Base-by-base conservation (phyloP, 257 asterid species). In the Ocimum tenuiflorum region DNA sequence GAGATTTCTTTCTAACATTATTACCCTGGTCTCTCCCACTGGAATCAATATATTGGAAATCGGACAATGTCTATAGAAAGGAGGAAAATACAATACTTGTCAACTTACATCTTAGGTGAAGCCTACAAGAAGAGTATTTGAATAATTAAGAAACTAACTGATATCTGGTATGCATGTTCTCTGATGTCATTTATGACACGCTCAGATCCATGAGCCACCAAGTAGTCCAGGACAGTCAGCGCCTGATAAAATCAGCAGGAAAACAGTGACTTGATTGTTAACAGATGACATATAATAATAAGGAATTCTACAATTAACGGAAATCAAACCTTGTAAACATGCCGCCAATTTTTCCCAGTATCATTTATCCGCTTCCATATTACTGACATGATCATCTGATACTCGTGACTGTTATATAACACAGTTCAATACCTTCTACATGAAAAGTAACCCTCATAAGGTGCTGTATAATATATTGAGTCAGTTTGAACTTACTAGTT, bases 331-430 rank as follows among this genome's bases (percentile, higher is more conserved):
- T 94, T 94, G 87, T 88, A 94, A 19, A 94, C 96, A 69, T 90
- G 97, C 70, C 97, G 88, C 99, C 99, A 94, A 67, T 94, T 86
- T 80, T 88, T 90, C 14, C 96, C 95, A 67, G 91, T 90, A 75
- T 94, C 99, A 80, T 86, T 90, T 67, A 87, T 62, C 51, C 96
- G 97, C 87, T 94, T 94, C 99, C 99, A 94, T 68, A 94, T 54
- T 24, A 94, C 88, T 7, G 95, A 64, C 97, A 90, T 86, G 78
- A 94, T 88, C 82, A 94, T 90, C 77, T 94, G 97, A 82, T 85
- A 86, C 80, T 94, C 95, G 15, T 90, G 95, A 76, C 99, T 94
- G 91, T 63, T 45, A 31, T 65, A 59, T 38, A 35, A 12, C 48
- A 58, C 20, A 73, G 67, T 56, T 59, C 35, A 67, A 77, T 29